Conservation (phyloP, 2,329 filamentous ascomycete species). For the Periconia sp. region DNA sequence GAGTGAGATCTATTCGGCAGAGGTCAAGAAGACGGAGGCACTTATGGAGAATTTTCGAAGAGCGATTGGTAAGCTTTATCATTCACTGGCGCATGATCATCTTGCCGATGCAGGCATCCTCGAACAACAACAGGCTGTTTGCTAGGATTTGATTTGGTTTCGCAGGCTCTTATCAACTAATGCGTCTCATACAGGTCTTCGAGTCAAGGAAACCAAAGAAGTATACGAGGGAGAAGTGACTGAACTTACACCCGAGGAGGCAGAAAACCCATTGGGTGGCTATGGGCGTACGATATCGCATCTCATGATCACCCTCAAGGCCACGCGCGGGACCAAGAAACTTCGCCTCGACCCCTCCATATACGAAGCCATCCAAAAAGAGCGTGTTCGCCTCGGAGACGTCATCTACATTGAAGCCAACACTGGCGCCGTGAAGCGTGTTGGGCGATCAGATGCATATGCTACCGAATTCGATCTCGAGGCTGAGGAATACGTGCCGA, state of each 20-base stretch:
- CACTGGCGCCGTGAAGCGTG: conserved; percentile 95
- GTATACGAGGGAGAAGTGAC: conserved; percentile 99
- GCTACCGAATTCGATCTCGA: conserved; percentile 98
- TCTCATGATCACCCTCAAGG: conserved; percentile 90
- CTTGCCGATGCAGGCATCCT: neutral
- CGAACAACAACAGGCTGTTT: neutral
- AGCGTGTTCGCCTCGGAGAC: conserved; percentile 92
- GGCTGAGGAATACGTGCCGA: conserved; percentile 97
- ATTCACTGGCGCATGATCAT: neutral
- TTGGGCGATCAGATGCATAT: conserved; percentile 93
- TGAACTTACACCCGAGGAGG: conserved; percentile 95
- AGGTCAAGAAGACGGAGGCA: conserved; percentile 99
- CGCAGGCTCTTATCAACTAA: conserved; percentile 6
- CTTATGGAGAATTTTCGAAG: conserved; percentile 99
- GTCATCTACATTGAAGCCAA: conserved; percentile 99
- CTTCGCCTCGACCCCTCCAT: conserved; percentile 94
- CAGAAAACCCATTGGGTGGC: conserved; percentile 93
- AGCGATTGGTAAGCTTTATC: conserved; percentile 70
- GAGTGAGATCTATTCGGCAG: conserved; percentile 95
- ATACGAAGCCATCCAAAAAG: conserved; percentile 98
- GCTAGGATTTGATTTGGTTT: neutral
- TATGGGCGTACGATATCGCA: conserved; percentile 98
- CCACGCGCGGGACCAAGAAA: conserved; percentile 96
- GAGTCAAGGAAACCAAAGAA: conserved; percentile 98
- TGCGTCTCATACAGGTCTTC: conserved; percentile 58